Evolutionary conservation across 2,329 filamentous ascomycete genomes (phyloP), one percentile per base, ranked within the genome.

Genomic region (Coniochaeta ligniaria): DNA sequence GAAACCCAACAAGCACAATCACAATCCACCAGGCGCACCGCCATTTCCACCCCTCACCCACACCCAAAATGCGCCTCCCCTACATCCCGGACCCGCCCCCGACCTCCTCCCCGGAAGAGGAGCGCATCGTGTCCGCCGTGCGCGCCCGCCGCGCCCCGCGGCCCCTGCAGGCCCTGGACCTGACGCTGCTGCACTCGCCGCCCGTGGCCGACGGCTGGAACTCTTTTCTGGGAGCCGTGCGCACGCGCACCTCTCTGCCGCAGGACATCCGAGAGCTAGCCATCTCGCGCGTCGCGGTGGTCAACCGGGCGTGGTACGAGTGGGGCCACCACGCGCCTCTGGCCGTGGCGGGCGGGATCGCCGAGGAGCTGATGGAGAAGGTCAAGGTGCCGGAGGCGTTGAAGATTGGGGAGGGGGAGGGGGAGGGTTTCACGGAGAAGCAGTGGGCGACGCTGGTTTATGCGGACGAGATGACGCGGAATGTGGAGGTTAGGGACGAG

Each of bases 231-330:
- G 87, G 86, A 62, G 84, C 84, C 28, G 73, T 88, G 36, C 81
- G 85, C 64, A 85, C 83, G 47, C 74, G 75, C 64, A 83, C 83
- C 26, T 70, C 68, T 4, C 68, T 88, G 6, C 60, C 74, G 4
- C 80, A 78, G 57, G 80, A 83, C 66, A 70, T 92, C 59, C 86
- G 90, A 65, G 91, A 96, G 77, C 79, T 93, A 20, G 88, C 90
- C 65, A 93, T 96, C 67, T 91, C 86, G 68, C 83, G 91, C 57
- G 89, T 96, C 16, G 92, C 92, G 14, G 86, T 89, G 17, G 82
- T 91, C 67, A 96, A 96, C 74, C 74, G 81, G 20, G 92, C 92
- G 1, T 91, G 89, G 86, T 96, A 92, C 73, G 92, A 96, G 73
- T 96, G 90, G 91, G 83, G 77, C 38, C 84, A 91, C 60, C 92